These are phyloP conservation scores for Aspergillus cristatus DNA, from an alignment of 495 filamentous ascomycete genomes.

Conservation along the genomic window DNA sequence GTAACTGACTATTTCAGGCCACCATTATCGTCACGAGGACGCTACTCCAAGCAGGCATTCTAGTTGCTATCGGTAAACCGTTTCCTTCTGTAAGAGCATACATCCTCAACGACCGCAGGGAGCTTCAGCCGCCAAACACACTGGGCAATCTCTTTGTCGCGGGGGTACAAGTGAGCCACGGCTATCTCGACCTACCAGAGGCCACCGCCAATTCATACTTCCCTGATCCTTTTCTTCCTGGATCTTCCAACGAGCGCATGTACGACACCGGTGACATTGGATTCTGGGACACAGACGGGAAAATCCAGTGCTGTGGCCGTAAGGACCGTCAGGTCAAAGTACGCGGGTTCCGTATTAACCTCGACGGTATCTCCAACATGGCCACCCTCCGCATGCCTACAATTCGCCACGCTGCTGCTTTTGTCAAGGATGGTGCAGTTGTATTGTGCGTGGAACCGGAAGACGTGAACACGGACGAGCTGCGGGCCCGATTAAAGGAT, in stretches of 20 bases:
- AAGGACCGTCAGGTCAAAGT: constrained; percentile 21
- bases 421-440: constrained; percentile 4
- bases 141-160: constrained; percentile 18
- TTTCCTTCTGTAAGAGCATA: constrained; percentile 15
- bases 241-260: constrained; percentile 9
- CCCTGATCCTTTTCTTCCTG: constrained; percentile 9
- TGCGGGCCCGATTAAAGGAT: constrained; percentile 1
- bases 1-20: not conserved
- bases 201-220: constrained; percentile 1
- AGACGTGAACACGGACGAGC: constrained; percentile 2
- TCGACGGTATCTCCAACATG: constrained; percentile 14
- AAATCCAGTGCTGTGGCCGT: constrained; percentile 15
- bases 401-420: constrained; percentile 1
- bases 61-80: constrained; percentile 15
- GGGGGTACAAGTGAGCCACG: constrained; percentile 14
- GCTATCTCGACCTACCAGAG: constrained; percentile 11
- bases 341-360: constrained; percentile 17
- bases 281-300: constrained; percentile 11
- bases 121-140: constrained; percentile 9
- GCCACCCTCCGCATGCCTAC: not conserved
- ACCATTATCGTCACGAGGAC: constrained; percentile 8
- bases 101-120: constrained; percentile 10
- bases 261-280: constrained; percentile 22
- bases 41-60: constrained; percentile 5
- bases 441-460: constrained; percentile 15